Evolutionary conservation across 148 eudicot species (phyloP), one percentile per base, ranked within the genome.

Genomic region (Beta vulgaris): DNA sequence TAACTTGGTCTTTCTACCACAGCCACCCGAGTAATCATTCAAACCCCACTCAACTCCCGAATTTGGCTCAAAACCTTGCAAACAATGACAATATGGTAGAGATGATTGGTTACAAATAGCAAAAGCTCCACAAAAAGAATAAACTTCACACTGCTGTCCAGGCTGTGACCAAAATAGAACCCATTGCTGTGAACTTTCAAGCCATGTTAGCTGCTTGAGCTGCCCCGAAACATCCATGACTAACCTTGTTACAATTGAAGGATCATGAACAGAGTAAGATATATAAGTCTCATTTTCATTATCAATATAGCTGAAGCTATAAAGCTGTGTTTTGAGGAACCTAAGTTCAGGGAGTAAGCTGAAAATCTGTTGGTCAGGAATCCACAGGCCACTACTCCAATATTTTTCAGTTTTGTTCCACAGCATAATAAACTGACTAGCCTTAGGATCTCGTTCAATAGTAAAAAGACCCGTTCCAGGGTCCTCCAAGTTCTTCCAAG

Each of bases 151-250:
- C n/a, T 83, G 92, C 73, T 79, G 75, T 51, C 83, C 85, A 0
- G 92, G 89, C 77, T 86, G 85, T 62, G 92, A 69, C 86, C 89
- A 83, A 48, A 85, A 81, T 67, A 88, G 61, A 64, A 77, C 81
- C 92, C 92, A 88, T 21, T 74, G 14, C 55, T 77, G 68, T 9
- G 68, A n/a, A n/a, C n/a, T n/a, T n/a, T n/a, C n/a, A n/a, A n/a
- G n/a, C n/a, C n/a, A n/a, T n/a, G n/a, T n/a, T n/a, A n/a, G n/a
- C n/a, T n/a, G n/a, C n/a, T n/a, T n/a, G n/a, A n/a, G n/a, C n/a
- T n/a, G n/a, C n/a, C n/a, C n/a, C n/a, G n/a, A n/a, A n/a, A n/a
- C n/a, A n/a, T n/a, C n/a, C n/a, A n/a, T n/a, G n/a, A n/a, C n/a
- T n/a, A n/a, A n/a, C n/a, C n/a, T n/a, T n/a, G n/a, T n/a, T n/a